phyloP scores from a whole-genome alignment of 805 yeast genomes.

The Jamesozyma piceae region DNA sequence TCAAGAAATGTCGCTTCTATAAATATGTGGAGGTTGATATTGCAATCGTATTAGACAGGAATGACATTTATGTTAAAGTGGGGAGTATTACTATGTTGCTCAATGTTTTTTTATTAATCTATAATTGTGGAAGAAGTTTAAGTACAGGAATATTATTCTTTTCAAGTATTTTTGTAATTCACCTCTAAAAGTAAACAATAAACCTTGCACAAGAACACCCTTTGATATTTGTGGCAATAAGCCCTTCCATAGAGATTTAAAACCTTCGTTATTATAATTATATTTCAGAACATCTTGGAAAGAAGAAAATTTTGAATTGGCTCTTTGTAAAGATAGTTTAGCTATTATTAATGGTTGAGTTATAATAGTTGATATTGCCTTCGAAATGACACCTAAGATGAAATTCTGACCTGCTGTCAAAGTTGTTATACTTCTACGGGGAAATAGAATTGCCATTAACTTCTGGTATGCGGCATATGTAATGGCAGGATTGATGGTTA shows the following conservation, averaged over 20 bases:
- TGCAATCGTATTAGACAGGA: too few species aligned
- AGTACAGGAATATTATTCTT: slow-evolving; percentile 1
- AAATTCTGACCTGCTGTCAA: slow-evolving; percentile 59
- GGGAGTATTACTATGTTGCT: too few species aligned
- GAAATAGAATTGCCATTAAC: slow-evolving; percentile 43
- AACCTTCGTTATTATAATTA: slow-evolving; percentile 55
- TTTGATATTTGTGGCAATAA: slow-evolving; percentile 69
- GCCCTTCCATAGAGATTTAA: slow-evolving; percentile 66
- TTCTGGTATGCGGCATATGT: slow-evolving; percentile 77
- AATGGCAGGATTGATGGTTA: slow-evolving; percentile 77
- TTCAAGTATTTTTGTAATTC: slow-evolving; percentile 36
- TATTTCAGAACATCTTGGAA: slow-evolving; percentile 57
- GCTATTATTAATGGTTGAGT: slow-evolving; percentile 83
- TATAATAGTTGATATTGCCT: slow-evolving; percentile 65
- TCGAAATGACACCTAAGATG: slow-evolving; percentile 67
- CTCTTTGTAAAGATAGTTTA: slow-evolving; percentile 65
- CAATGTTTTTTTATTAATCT: too few species aligned
- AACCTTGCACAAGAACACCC: slow-evolving; percentile 78
- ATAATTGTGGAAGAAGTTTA: neutral
- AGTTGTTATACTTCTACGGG: slow-evolving; percentile 18
- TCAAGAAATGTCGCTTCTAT: too few species aligned
- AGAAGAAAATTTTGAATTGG: slow-evolving; percentile 39
- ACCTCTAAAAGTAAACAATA: slow-evolving; percentile 73
- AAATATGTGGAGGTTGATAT: too few species aligned
- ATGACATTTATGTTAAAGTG: too few species aligned